A percentile compares a stretch with the other conserved stretches of the same genome.
Evolutionary conservation across 169 alveolate species (phyloP).

Genomic region (Eimeria falciformis): DNA sequence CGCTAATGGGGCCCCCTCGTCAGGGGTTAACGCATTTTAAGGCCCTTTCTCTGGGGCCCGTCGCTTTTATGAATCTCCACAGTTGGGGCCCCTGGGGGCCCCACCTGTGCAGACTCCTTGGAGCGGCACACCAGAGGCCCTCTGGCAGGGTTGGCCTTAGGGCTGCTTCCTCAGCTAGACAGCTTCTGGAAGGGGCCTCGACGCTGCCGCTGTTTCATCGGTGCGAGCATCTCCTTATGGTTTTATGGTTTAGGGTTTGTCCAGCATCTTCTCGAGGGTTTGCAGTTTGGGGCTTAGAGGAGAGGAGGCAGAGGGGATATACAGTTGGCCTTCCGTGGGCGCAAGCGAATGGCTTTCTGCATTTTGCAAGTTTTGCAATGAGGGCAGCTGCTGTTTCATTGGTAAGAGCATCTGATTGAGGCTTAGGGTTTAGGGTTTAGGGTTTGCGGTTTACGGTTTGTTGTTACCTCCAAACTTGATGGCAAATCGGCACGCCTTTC

Average conservation of each 20-base stretch:
- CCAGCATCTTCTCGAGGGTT: not conserved
- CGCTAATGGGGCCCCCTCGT: no score
- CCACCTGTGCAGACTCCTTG: no score
- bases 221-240: not conserved
- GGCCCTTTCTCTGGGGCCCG: no score
- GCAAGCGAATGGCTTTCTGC: slow-evolving; percentile 11
- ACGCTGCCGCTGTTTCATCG: not conserved
- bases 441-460: no score
- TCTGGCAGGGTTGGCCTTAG: not conserved
- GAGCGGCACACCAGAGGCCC: no score
- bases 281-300: not conserved
- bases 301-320: not conserved
- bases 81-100: no score
- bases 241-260: no score
- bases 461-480: not conserved
- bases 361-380: not conserved
- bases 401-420: not conserved
- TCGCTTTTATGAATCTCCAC: no score
- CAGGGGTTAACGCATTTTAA: no score
- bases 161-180: not conserved
- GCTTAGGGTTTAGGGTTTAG: slow-evolving; percentile 33
- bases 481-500: not conserved
- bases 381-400: not conserved
- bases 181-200: not conserved
- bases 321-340: not conserved